Base-by-base conservation (phyloP, 192 early-diverging fungal genomes). In the Entophlyctis helioformis region DNA sequence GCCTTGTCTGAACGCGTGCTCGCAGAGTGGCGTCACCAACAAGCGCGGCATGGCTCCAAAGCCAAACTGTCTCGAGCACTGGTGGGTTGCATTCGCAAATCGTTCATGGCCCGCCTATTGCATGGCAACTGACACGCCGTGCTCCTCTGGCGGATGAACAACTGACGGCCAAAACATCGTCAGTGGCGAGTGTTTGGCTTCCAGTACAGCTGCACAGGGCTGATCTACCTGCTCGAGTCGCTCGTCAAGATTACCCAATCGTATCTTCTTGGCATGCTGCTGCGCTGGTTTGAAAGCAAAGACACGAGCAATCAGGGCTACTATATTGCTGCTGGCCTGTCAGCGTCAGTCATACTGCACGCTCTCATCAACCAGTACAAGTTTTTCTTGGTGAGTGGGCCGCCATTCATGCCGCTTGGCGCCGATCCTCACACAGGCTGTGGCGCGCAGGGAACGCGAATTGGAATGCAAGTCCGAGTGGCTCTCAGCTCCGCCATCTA, bases 401-500 rank as follows among this genome's bases (percentile, higher is more conserved):
- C 33, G 20, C 25, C n/a, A 13, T 19, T 28, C 19, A 15, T 20
- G n/a, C n/a, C 3, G 33, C 7, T 48, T 26, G 8, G 12, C 0
- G 22, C 4, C 4, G 27, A 9, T 27, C 16, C 10, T 12, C 21
- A 1, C 12, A 26, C 6, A 13, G 12, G 16, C 10, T 31, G 29
- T 11, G 4, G 29, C 11, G 29, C 11, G 29, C 29, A 31, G 11
- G 29, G 29, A 7, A 36, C 27, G 23, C 12, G 3, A 51, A 32
- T 43, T 42, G 72, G 72, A 12, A 67, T 67, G 67, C 67, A 67
- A 43, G 28, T 67, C 20, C 50, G 72, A 1, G 40, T 67, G 0
- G 54, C 59, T 0, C 64, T 71, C 50, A 67, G 67, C 34, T 42
- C 65, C 0, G 59, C 65, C 23, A 56, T 74, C 7, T 74, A 66